Conservation (phyloP, 108 stramenopile species). For the Cyclotella kingstonii region DNA sequence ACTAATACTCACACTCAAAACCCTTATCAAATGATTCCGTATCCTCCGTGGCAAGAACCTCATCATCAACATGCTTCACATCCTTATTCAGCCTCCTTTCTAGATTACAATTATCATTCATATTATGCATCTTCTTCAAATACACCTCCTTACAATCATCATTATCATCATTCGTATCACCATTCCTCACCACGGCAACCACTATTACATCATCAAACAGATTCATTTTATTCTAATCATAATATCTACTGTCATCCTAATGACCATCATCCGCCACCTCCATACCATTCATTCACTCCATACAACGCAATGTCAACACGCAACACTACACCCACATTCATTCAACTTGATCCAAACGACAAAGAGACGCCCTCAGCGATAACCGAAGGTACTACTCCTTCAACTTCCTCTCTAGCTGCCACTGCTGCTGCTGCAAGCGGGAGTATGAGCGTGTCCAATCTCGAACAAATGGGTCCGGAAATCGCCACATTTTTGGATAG, state of each 20-base stretch:
- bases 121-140: conserved; percentile 11
- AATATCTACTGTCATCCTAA: not conserved
- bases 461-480: conserved; percentile 7
- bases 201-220: not conserved
- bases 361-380: conserved; percentile 13
- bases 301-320: not conserved
- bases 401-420: not conserved
- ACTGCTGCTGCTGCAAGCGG: not conserved
- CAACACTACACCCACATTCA: not conserved
- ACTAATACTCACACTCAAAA: no score
- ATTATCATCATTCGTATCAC: not conserved
- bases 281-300: conserved; percentile 2
- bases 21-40: not conserved
- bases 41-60: not conserved
- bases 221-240: not conserved
- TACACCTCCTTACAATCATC: not conserved
- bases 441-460: not conserved
- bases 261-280: conserved; percentile 2
- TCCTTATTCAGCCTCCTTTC: conserved; percentile 7
- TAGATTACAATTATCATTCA: conserved; percentile 13
- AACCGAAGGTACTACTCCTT: conserved; percentile 22
- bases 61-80: conserved; percentile 11
- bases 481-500: not conserved
- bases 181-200: not conserved
- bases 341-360: not conserved